A percentile compares a stretch with the other conserved stretches of the same genome.
These are phyloP conservation scores for Cytospora schulzeri DNA, from an alignment of 2,329 filamentous ascomycete species.

Conservation along the genomic window DNA sequence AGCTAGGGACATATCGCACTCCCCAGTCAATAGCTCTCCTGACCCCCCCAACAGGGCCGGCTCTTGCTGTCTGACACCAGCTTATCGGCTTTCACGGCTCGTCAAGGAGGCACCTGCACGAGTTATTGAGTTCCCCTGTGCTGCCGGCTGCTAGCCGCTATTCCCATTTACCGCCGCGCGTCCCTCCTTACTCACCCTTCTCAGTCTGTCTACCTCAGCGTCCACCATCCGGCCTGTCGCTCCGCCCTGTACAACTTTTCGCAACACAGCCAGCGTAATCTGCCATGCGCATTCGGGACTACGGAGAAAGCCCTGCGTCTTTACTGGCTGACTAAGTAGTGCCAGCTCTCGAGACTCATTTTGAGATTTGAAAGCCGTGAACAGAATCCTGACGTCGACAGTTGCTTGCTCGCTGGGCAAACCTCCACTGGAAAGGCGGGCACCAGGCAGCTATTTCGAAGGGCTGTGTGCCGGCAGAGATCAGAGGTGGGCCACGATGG, in stretches of 20 bases:
- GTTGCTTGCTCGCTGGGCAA: background rate
- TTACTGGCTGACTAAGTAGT: constrained; percentile 17
- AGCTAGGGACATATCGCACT: background rate
- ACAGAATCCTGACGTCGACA: background rate
- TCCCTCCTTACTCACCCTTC: background rate
- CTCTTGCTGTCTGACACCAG: background rate
- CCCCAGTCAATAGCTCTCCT: background rate
- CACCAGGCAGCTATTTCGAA: background rate
- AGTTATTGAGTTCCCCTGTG: background rate
- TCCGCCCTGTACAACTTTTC: constrained; percentile 13
- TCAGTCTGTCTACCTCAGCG: constrained; percentile 14
- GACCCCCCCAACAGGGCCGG: background rate
- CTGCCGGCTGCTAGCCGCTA: background rate
- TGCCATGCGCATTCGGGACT: constrained; percentile 24
- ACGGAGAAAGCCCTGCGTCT: constrained; percentile 10
- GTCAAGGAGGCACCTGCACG: background rate
- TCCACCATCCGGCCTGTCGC: constrained; percentile 1
- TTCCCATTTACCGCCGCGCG: constrained; percentile 12
- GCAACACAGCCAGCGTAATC: constrained; percentile 15
- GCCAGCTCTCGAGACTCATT: background rate
- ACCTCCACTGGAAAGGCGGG: background rate
- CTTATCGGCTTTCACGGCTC: background rate
- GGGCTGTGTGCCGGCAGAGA: background rate
- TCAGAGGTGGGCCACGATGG: constrained; percentile 13
- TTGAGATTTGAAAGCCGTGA: background rate